Conservation (phyloP, 345 rosid species). For the Linum trigynum region DNA sequence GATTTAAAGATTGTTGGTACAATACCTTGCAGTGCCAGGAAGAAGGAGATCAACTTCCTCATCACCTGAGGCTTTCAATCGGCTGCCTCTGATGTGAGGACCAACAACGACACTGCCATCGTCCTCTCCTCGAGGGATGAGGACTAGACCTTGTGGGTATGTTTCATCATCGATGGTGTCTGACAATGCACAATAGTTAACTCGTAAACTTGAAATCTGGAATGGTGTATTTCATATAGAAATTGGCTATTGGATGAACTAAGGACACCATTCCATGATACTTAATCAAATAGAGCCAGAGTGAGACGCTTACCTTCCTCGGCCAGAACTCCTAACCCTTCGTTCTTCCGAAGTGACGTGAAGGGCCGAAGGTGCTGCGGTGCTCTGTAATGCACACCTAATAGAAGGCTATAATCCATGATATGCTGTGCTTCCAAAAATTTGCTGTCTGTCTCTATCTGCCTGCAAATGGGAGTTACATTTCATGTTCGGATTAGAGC, state of each 20-base stretch:
- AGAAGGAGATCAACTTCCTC: conserved; percentile 98
- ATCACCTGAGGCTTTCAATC: conserved; percentile 72
- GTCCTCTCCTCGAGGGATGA: conserved; percentile 74
- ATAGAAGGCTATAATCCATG: conserved; percentile 97
- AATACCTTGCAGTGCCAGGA: conserved; percentile 94
- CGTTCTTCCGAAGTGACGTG: conserved; percentile 33
- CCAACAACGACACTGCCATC: conserved; percentile 63
- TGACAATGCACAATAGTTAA: conserved; percentile 19
- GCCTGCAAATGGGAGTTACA: conserved; percentile 32
- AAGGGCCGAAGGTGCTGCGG: conserved; percentile 68
- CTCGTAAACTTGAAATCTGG: background rate
- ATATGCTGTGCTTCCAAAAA: conserved; percentile 74
- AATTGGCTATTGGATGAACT: no score
- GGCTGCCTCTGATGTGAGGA: conserved; percentile 84
- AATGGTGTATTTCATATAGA: no score
- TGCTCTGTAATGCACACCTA: conserved; percentile 98
- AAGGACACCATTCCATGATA: no score
- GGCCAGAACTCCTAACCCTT: conserved; percentile 76
- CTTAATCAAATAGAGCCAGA: background rate
- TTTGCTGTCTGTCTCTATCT: conserved; percentile 76
- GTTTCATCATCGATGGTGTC: conserved; percentile 71
- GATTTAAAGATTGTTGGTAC: conserved; percentile 2
- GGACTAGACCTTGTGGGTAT: conserved; percentile 86
- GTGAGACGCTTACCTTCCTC: conserved; percentile 60
- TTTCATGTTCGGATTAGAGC: no score